Evolutionary conservation across 768 basidiomycete species (phyloP), one percentile per base, ranked within the genome.

Genomic region (Termitomyces sp.): DNA sequence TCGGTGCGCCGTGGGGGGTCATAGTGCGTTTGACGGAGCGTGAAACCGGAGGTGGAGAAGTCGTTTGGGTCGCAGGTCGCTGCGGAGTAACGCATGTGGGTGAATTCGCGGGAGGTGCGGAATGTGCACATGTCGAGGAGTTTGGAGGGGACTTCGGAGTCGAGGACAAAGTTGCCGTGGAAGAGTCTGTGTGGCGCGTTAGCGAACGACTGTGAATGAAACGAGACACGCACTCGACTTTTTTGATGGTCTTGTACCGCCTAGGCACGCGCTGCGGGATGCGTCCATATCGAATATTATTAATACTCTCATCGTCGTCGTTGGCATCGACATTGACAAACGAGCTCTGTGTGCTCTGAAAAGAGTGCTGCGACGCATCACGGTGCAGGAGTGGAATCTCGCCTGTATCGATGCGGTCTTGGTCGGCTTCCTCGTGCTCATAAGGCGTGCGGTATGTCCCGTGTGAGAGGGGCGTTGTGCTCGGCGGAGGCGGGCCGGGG

Each of bases 51-150:
- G 32, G 86, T 78, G 68, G 88, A 82, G 73, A 98, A 98, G 69
- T 93, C 88, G 74, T 98, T 94, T 7, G 96, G 96, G 73, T 98
- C 96, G 75, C 92, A 95, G 0, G 96, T 98, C 15, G 93, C 94
- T 0, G 95, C 96, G 11, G 89, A 89, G 75, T 98, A 98, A 5
- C 96, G 87, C 94, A 98, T 96, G 74, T 94, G 90, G 0, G 92
- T 94, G 72, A 93, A 96, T 74, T 97, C 96, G 64, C 94, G 86
- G 60, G 94, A 94, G 51, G 84, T 88, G 56, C 86, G 84, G 63
- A 84, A 74, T 6, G 86, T 78, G 67, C 91, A 94, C 81, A 92
- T 87, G 62, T 92, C 87, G n/a, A n/a, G n/a, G n/a, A n/a, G n/a
- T n/a, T n/a, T n/a, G n/a, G n/a, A n/a, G n/a, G n/a, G n/a, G n/a